Base-by-base conservation (phyloP, 306 rosid genomes). In the Acacia confusa region DNA sequence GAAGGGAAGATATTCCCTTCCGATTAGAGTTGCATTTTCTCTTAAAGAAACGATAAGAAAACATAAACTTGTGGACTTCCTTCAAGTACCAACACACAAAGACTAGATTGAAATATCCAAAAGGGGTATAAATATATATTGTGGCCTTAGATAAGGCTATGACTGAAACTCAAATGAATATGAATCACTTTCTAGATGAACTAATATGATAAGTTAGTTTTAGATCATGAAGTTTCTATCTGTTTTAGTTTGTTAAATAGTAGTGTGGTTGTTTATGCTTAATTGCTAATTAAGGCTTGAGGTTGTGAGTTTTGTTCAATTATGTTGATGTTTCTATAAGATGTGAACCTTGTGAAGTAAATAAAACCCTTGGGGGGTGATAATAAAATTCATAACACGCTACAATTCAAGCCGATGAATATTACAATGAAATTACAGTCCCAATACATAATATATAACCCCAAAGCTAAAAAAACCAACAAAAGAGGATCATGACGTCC, bases 101-200 rank as follows among this genome's bases (percentile, higher is more conserved):
- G 34, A 30, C 4, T 30, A 4, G 34, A 30, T 4, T 30, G 4
- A 30, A 30, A 30, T 30, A 30, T 30, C 34, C 34, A 79, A 4
- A 83, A 87, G 38, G 50, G 85, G 3, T 85, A 90, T 69, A 89
- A 60, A 7, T 4, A 15, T 4, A 15, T 72, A 24, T 75, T n/a
- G 9, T 57, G 55, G 78, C 11, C 14, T 0, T 84, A 43, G 72
- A 38, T 64, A 83, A 83, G 32, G 43, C 32, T 4, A 58, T 58
- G 1, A 58, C 16, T 24, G 32, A 32, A 2, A 14, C 63, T 58
- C 24, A 32, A 58, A 8, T 24, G 25, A 20, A 17, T 53, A 20
- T 12, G 30, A 30, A 30, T 30, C 65, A 58, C 14, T 58, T 24
- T 58, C 15, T 58, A 5, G 24, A 24, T 58, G 6, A 24, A 13